phyloP scores from a whole-genome alignment of 148 eudicot genomes.

The Rheum nobile region DNA sequence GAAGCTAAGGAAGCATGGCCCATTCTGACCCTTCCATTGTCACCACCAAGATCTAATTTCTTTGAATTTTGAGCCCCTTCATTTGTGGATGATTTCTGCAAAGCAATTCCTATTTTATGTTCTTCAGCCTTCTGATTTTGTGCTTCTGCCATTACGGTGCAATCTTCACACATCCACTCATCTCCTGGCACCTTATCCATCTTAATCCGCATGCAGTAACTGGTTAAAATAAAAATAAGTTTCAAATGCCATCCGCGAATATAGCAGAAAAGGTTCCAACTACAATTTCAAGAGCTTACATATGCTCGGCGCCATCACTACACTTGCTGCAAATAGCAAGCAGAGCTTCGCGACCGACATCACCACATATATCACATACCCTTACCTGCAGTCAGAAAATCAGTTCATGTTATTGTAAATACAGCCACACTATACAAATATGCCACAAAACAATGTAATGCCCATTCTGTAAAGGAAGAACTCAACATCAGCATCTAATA shows the following conservation, averaged over 20 bases:
- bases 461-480: neutral
- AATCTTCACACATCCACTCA: conserved; percentile 43
- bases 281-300: conserved; percentile 15
- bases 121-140: conserved; percentile 8
- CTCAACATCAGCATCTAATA: neutral
- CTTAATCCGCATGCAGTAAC: conserved; percentile 38
- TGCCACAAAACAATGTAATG: neutral
- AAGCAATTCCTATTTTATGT: conserved; percentile 11
- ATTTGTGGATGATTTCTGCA: conserved; percentile 12
- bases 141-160: conserved; percentile 17
- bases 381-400: conserved; percentile 21
- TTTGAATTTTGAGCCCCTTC: conserved; percentile 6
- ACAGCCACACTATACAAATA: neutral
- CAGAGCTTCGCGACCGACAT: conserved; percentile 33
- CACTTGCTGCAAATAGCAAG: conserved; percentile 39
- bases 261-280: neutral
- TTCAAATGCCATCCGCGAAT: conserved; percentile 1
- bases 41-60: conserved; percentile 1
- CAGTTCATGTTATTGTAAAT: conserved; percentile 6
- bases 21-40: conserved; percentile 7
- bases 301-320: conserved; percentile 42
- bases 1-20: conserved; percentile 14
- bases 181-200: conserved; percentile 27
- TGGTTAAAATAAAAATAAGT: conserved; percentile 4
- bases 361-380: conserved; percentile 43